Evolutionary conservation across 176 grass and related monocot species (phyloP).

Genomic region (Zizania latifolia): DNA sequence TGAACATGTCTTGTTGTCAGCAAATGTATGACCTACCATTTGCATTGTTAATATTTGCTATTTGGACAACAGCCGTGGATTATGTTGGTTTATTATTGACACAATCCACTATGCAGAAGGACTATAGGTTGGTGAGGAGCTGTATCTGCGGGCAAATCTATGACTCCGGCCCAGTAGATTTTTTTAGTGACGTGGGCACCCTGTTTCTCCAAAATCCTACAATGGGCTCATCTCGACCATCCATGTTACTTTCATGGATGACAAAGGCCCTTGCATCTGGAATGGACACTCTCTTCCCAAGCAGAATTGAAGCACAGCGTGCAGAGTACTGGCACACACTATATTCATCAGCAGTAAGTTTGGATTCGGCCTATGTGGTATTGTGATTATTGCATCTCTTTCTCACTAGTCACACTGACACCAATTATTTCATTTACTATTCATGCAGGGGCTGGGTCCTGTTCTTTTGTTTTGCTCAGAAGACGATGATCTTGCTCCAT

Average conservation of each 20-base stretch:
- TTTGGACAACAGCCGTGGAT: too few relatives aligned
- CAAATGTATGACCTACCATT: neutral
- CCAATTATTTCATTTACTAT: conserved; percentile 13
- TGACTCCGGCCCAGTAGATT: conserved; percentile 80
- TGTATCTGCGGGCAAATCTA: conserved; percentile 87
- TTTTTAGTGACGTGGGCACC: conserved; percentile 55
- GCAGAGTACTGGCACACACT: conserved; percentile 90
- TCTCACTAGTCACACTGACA: neutral
- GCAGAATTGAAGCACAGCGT: conserved; percentile 90
- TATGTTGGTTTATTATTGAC: conserved; percentile 31
- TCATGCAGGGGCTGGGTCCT: conserved; percentile 66
- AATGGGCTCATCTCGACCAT: conserved; percentile 36
- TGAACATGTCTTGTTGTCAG: neutral
- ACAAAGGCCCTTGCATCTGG: conserved; percentile 70
- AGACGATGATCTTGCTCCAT: conserved; percentile 79
- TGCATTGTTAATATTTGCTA: neutral
- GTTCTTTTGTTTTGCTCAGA: conserved; percentile 94
- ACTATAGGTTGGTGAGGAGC: conserved; percentile 69
- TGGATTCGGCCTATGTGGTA: neutral
- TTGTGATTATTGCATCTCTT: neutral
- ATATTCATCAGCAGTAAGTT: conserved; percentile 75
- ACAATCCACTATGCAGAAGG: conserved; percentile 43
- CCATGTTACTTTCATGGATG: conserved; percentile 63
- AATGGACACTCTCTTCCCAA: conserved; percentile 81
- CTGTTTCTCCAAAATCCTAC: conserved; percentile 45